phyloP scores from a whole-genome alignment of 202 grass and related monocot genomes.

The Saccharum hybrid region DNA sequence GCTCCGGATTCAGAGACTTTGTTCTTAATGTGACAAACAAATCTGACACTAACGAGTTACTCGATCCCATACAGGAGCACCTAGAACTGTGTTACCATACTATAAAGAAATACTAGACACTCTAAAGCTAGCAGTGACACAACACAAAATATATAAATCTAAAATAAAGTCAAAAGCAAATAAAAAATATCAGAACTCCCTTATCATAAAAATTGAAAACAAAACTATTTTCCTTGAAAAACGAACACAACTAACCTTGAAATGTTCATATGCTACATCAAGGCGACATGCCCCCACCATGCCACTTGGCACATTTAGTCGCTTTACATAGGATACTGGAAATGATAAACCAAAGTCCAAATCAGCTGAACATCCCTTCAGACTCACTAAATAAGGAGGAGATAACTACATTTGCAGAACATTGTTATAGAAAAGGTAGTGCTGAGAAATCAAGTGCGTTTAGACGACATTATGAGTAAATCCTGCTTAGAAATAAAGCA shows the following conservation, averaged over 20 bases:
- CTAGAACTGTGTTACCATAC: slow-evolving; percentile 3
- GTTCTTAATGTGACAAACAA: background rate
- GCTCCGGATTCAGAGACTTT: background rate
- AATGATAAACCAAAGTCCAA: slow-evolving; percentile 41
- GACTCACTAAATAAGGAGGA: background rate
- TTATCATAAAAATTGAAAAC: slow-evolving; percentile 2
- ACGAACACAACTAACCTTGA: slow-evolving; percentile 66
- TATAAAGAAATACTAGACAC: slow-evolving; percentile 19
- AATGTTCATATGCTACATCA: slow-evolving; percentile 95
- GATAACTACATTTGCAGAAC: slow-evolving; percentile 31
- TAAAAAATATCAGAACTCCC: background rate
- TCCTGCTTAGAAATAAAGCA: background rate
- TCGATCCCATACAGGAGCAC: slow-evolving; percentile 25
- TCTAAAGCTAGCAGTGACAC: background rate
- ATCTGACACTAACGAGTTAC: background rate
- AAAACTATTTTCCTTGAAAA: background rate
- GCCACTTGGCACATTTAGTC: slow-evolving; percentile 84
- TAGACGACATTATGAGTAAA: background rate
- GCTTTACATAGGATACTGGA: slow-evolving; percentile 90
- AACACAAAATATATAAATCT: background rate
- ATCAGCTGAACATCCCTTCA: slow-evolving; percentile 39
- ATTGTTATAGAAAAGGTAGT: slow-evolving; percentile 12
- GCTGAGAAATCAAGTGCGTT: background rate
- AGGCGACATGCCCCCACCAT: slow-evolving; percentile 97
- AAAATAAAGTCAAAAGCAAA: background rate